Base-by-base conservation (phyloP, 148 eudicot genomes). In the Camellia granthamiana region DNA sequence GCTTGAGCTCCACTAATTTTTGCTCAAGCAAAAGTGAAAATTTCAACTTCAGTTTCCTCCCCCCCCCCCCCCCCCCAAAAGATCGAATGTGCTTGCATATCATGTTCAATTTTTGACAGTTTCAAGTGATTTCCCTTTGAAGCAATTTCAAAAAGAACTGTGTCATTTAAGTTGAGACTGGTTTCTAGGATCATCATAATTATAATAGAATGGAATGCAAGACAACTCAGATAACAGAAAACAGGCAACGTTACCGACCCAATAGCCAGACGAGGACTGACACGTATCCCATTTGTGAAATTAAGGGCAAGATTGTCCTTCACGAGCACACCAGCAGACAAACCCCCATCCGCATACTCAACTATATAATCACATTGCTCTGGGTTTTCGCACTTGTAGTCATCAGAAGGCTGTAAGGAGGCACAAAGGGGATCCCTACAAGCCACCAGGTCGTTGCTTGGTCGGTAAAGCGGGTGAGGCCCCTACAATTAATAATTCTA, bases 271-370 rank as follows among this genome's bases (percentile, higher is more conserved):
- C 90, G 93, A 81, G 95, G 91, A 72, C 74, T 84, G 43, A 86
- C 80, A 42, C 89, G 88, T 47, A 58, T 65, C 47, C 99, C 98
- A 81, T 73, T 91, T 16, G 99, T 92, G 77, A 92, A 88, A 82
- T 93, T 96, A 58, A 96, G 84, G 71, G 88, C 82, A 23, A 91
- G 67, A 61, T 80, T 77, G 82, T 96, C 99, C 56, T 85, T 91
- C 23, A 96, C 74, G 11, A 96, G 92, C 74, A 96, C 98, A 63
- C 99, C 99, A 51, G 90, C 88, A 38, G 98, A 95, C 2, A 97
- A 93, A 78, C 97, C 98, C 74, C 98, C 98, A 76, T 93, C 98
- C 44, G 99, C 99, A 68, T 96, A 96, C 86, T 92, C 98, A 56
- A 96, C 89, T 76, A 90, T 92, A 61, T 96, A 96, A 80, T 93